A percentile compares a stretch with the other conserved stretches of the same genome.
Conservation (phyloP, 257 asterid genomes). For the Solanum chilense region DNA sequence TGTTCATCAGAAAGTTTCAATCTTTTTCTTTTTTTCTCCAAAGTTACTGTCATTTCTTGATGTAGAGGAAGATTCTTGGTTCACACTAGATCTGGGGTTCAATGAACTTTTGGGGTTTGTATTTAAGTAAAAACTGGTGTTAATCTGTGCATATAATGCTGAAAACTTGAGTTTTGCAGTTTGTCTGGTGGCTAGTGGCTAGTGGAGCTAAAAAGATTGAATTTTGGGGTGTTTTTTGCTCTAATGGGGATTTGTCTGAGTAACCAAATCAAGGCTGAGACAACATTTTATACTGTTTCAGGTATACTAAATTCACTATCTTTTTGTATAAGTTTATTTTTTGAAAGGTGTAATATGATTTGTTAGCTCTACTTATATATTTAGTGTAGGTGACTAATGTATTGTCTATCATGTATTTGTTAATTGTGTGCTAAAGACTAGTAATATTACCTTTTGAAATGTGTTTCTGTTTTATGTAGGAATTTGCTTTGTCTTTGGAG, state of each 20-base stretch:
- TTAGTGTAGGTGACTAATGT: background rate
- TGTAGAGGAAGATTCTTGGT: slow-evolving; percentile 2
- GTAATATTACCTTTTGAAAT: background rate
- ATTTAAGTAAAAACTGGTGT: background rate
- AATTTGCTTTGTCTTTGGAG: background rate
- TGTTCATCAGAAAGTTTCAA: background rate
- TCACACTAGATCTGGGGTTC: slow-evolving; percentile 46
- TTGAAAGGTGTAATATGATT: background rate
- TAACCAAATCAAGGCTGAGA: slow-evolving; percentile 77
- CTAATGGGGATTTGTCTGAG: slow-evolving; percentile 84
- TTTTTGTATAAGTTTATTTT: background rate
- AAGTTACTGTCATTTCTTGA: background rate
- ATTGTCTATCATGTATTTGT: background rate
- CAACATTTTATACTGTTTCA: slow-evolving; percentile 39
- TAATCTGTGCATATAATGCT: slow-evolving; percentile 1
- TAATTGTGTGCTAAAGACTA: background rate
- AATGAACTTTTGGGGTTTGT: background rate
- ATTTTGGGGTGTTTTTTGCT: background rate
- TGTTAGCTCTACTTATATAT: background rate
- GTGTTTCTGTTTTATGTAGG: background rate
- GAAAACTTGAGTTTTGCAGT: slow-evolving; percentile 20
- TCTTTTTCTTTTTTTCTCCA: background rate
- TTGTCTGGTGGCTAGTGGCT: slow-evolving; percentile 7
- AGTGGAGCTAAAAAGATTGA: background rate
- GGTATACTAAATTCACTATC: slow-evolving; percentile 14